A percentile compares a stretch with the other conserved stretches of the same genome.
phyloP scores from a whole-genome alignment of 202 grass and related monocot genomes.

The Saccharum hybrid region DNA sequence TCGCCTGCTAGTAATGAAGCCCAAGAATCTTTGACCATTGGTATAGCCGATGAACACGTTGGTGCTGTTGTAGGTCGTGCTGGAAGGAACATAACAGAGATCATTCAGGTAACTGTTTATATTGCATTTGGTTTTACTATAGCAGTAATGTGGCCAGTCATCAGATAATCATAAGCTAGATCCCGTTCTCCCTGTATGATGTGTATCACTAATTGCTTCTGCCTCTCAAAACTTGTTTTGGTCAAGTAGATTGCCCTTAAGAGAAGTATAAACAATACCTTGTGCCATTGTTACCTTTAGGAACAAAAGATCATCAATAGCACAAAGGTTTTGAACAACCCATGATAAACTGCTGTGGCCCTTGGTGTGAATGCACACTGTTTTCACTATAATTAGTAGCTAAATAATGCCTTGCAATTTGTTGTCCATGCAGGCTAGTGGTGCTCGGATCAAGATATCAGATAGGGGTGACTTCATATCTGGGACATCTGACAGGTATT shows the following conservation, averaged over 20 bases:
- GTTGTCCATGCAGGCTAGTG: slow-evolving; percentile 69
- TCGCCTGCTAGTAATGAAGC: slow-evolving; percentile 62
- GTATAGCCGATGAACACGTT: slow-evolving; percentile 91
- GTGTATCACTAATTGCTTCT: background rate
- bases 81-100: slow-evolving; percentile 95
- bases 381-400: background rate
- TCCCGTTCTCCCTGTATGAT: background rate
- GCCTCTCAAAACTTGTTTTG: background rate
- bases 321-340: background rate
- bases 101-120: slow-evolving; percentile 68
- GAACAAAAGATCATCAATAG: background rate
- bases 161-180: background rate
- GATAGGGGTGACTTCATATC: slow-evolving; percentile 96
- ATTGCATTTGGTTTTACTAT: background rate
- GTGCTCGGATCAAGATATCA: slow-evolving; percentile 99
- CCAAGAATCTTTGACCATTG: slow-evolving; percentile 78
- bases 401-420: slow-evolving; percentile 11
- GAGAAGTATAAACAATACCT: background rate
- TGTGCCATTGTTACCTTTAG: background rate
- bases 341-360: background rate
- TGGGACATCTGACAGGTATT: slow-evolving; percentile 82
- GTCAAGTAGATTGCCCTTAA: slow-evolving; percentile 1
- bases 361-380: background rate
- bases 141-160: background rate
- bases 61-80: slow-evolving; percentile 91